Conservation (phyloP, 345 rosid species). For the Hibiscus mutabilis region DNA sequence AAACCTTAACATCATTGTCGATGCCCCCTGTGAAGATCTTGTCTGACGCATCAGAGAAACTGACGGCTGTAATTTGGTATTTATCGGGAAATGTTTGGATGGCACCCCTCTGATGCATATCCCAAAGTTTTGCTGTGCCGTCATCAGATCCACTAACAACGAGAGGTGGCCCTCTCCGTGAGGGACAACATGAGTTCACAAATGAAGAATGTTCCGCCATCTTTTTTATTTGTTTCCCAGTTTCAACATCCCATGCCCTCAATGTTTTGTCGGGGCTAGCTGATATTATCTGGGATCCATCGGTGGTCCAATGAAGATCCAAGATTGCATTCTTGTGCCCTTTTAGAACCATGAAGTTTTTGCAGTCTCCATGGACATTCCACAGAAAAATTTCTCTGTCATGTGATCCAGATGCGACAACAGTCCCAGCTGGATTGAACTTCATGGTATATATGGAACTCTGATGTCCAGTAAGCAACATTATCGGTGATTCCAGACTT, state of each 20-base stretch:
- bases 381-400: conserved; percentile 89
- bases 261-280: conserved; percentile 91
- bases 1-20: conserved; percentile 76
- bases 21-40: conserved; percentile 90
- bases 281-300: conserved; percentile 80
- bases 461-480: conserved; percentile 79
- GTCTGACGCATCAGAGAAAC: conserved; percentile 92
- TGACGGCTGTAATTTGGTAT: conserved; percentile 89
- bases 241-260: conserved; percentile 90
- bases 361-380: conserved; percentile 87
- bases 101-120: conserved; percentile 95
- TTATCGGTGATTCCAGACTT: conserved; percentile 85
- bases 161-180: conserved; percentile 86
- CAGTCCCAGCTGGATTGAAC: conserved; percentile 81
- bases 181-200: conserved; percentile 88
- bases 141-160: conserved; percentile 93
- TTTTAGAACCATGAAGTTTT: conserved; percentile 83
- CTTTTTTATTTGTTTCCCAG: conserved; percentile 89
- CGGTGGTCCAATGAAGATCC: conserved; percentile 92
- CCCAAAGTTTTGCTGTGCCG: conserved; percentile 98
- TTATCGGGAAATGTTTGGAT: conserved; percentile 95
- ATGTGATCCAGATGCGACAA: conserved; percentile 87
- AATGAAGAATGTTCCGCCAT: conserved; percentile 92
- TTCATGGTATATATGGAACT: conserved; percentile 85
- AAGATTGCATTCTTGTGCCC: conserved; percentile 93